Conservation (phyloP, 2,329 filamentous ascomycete species). For the Didymella keratinophila region DNA sequence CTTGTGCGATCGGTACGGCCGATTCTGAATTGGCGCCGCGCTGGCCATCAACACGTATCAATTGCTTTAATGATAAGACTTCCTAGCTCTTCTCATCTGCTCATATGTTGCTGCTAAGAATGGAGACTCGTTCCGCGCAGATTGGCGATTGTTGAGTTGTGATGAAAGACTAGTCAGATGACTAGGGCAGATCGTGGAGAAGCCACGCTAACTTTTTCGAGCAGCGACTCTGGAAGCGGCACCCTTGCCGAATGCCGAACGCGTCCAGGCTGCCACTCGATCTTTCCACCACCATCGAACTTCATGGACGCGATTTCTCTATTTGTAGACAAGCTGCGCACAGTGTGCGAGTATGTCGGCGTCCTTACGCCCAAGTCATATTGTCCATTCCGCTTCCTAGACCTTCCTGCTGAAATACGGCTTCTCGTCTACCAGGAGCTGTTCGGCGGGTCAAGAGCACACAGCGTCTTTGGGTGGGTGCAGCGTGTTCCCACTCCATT, state of each 20-base stretch:
- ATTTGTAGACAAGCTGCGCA: not conserved
- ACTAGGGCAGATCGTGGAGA: slow-evolving; percentile 12
- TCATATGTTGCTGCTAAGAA: slow-evolving; percentile 5
- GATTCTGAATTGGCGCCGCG: slow-evolving; percentile 43
- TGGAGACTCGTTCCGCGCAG: slow-evolving; percentile 1
- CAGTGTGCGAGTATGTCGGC: not conserved
- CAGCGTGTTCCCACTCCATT: not conserved
- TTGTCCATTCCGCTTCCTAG: not conserved
- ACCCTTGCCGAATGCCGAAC: slow-evolving; percentile 3
- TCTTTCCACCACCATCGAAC: not conserved
- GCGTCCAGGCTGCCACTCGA: not conserved
- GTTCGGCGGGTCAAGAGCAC: not conserved
- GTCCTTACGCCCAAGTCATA: not conserved
- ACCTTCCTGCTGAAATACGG: not conserved
- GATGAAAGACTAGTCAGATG: slow-evolving; percentile 17
- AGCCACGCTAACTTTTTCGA: slow-evolving; percentile 10
- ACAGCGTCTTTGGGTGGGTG: not conserved
- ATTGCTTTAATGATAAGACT: not conserved
- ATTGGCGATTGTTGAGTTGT: slow-evolving; percentile 15
- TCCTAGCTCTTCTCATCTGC: slow-evolving; percentile 10
- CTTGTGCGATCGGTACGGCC: slow-evolving; percentile 55
- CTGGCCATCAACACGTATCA: slow-evolving; percentile 39
- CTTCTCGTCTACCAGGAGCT: not conserved
- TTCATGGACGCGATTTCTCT: not conserved
- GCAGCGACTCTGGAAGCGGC: not conserved